These are phyloP conservation scores for Corinectria fuckeliana DNA, from an alignment of 2,329 filamentous ascomycete species.

Conservation along the genomic window DNA sequence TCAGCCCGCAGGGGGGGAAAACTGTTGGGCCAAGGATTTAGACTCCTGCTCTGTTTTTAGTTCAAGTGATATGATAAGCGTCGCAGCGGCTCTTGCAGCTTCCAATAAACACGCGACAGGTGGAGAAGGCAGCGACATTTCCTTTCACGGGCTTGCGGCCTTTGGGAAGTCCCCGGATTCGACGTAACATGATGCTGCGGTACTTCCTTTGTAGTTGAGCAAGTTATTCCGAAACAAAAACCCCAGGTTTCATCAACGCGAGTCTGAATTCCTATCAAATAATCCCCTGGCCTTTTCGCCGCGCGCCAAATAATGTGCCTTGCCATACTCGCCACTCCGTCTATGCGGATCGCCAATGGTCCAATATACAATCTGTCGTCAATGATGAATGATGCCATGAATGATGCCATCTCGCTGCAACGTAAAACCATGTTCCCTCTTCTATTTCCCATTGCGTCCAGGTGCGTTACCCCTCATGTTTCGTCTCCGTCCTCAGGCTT, in stretches of 20 bases:
- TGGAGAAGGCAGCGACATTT: constrained; percentile 21
- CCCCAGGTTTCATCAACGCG: constrained; percentile 16
- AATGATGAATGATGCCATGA: constrained; percentile 23
- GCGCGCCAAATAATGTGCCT: constrained; percentile 31
- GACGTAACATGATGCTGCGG: background rate
- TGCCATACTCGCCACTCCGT: constrained; percentile 13
- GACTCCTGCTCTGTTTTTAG: constrained; percentile 7
- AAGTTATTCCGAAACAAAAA: too few species aligned
- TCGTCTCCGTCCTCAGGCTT: constrained; percentile 13
- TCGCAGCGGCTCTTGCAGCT: background rate
- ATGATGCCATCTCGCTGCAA: constrained; percentile 23
- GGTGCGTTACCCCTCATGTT: constrained; percentile 9
- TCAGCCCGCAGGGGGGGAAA: constrained; percentile 7
- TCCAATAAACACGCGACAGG: constrained; percentile 26
- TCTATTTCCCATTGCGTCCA: constrained; percentile 13
- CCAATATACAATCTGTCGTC: constrained; percentile 31
- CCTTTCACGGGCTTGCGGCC: background rate
- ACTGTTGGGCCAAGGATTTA: constrained; percentile 28
- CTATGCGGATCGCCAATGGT: constrained; percentile 6
- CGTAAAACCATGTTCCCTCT: constrained; percentile 19
- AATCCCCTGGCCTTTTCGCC: constrained; percentile 22
- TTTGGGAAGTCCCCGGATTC: background rate
- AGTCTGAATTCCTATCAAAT: background rate
- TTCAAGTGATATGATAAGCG: constrained; percentile 29
- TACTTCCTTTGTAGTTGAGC: background rate